Conservation (phyloP, 371 early-diverging fungal species). For the Mucor mucedo region DNA sequence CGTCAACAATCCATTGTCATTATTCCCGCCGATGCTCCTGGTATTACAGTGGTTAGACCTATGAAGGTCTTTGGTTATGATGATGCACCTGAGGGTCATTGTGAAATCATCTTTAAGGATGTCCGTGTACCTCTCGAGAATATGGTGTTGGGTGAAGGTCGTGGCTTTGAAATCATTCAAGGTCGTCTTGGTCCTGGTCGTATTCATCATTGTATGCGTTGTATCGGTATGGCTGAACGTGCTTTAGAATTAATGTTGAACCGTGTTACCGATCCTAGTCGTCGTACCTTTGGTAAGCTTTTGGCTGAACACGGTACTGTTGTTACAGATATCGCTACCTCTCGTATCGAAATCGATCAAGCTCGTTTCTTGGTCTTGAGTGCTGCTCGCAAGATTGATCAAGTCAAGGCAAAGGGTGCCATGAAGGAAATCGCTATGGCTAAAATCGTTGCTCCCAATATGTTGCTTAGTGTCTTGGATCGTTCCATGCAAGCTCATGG, state of each 20-base stretch:
- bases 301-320: constrained; percentile 84
- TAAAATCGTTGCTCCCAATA: constrained; percentile 83
- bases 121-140: constrained; percentile 88
- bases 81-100: constrained; percentile 95
- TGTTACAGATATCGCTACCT: constrained; percentile 79
- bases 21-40: constrained; percentile 88
- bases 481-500: constrained; percentile 94
- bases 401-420: constrained; percentile 84
- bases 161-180: constrained; percentile 97
- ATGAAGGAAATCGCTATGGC: constrained; percentile 94
- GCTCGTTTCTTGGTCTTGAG: constrained; percentile 87
- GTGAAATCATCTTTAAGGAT: constrained; percentile 89
- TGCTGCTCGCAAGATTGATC: constrained; percentile 92
- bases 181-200: constrained; percentile 93
- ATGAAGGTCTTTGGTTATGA: constrained; percentile 93
- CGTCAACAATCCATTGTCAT: constrained; percentile 89
- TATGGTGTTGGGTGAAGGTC: constrained; percentile 92
- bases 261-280: constrained; percentile 83
- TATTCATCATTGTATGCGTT: constrained; percentile 88
- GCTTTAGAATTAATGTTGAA: constrained; percentile 83
- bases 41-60: constrained; percentile 85
- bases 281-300: constrained; percentile 86
- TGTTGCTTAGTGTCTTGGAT: constrained; percentile 76
- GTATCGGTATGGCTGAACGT: constrained; percentile 94
- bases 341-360: constrained; percentile 91